Evolutionary conservation across 2,329 filamentous ascomycete species (phyloP), one percentile per base, ranked within the genome.

Genomic region (Cytospora paraplurivora): DNA sequence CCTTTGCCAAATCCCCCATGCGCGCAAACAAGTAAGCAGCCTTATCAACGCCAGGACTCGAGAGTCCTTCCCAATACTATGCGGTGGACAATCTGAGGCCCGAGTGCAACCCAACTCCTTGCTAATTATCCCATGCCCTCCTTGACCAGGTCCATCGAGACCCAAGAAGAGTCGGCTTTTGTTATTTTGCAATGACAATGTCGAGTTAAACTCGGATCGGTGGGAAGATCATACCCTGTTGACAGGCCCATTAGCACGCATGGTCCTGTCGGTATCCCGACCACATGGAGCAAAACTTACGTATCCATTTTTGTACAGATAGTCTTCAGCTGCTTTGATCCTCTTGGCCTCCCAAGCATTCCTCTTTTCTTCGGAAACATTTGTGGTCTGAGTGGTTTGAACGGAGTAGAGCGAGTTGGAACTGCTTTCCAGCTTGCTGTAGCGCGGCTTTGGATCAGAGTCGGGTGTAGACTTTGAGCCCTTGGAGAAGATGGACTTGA

Each of bases 401-500:
- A 12, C n/a, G 10, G 44, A 47, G 5, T 12, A 19, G 5, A 21
- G 19, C 44, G 44, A 47, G n/a, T 47, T 10, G n/a, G 44, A 47
- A 47, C 44, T 47, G 44, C 8, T 12, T 8, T 35, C 17, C 12
- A 66, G 47, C 8, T 33, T 57, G 3, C 33, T 32, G 50, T 38
- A 59, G 38, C 35, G 37, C 21, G 37, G 13, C 27, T 13, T 12
- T 15, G 47, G 34, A 33, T 53, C 55, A 37, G 57, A 54, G 6
- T 37, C 37, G 4, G 59, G 41, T 27, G 50, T 57, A 17, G 64
- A 51, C 12, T 53, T 52, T 19, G 59, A 61, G 59, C 59, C 17
- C 41, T 61, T 61, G 59, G 57, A 58, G 15, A 64, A 53, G 37
- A 58, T 53, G 35, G n/a, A 3, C 10, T 61, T 66, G 64, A 66